Evolutionary conservation across 2,329 filamentous ascomycete species (phyloP), one percentile per base, ranked within the genome.

Genomic region (Rutstroemia sp.): DNA sequence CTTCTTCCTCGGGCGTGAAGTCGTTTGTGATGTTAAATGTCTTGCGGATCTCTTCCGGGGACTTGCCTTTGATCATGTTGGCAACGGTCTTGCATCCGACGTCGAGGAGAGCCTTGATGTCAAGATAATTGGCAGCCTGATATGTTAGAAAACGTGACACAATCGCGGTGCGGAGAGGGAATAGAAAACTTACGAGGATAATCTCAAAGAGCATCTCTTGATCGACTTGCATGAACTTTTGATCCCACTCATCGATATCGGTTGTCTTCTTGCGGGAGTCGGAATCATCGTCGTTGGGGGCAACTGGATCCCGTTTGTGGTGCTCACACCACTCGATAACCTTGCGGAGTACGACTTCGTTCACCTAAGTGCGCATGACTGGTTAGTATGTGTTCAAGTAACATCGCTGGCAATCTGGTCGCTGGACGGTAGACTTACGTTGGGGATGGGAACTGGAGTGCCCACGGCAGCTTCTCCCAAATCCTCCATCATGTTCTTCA

Each of bases 21-120:
- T 99, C 94, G 68, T 99, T 99, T 69, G 95, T 94, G 69, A 99
- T 99, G 77, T 99, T 99, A 79, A 99, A 99, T 0, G 94, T 99
- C 81, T 97, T 99, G 52, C 94, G 89, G 68, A 99, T 99, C 78
- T 99, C 94, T 73, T 99, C 94, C 3, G 94, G 94, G 0, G 91
- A 96, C 81, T 99, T 99, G 77, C 94, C 94, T 88, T 99, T 99
- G 80, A 99, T 99, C 94, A 99, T 99, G 77, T 99, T 99, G 61
- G 94, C 94, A 16, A 99, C 94, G 0, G 94, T 99, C 83, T 99
- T 99, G 84, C 94, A 99, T 61, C 94, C 94, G 59, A 97, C 92
- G 63, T 99, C 94, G 27, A 99, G 86, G 1, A 99, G 87, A 1
- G 91, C 88, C 82, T 97, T 99, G 79, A 99, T 99, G 66, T 99